phyloP scores from a whole-genome alignment of 108 stramenopile genomes.

The Skeletonema costatum region DNA sequence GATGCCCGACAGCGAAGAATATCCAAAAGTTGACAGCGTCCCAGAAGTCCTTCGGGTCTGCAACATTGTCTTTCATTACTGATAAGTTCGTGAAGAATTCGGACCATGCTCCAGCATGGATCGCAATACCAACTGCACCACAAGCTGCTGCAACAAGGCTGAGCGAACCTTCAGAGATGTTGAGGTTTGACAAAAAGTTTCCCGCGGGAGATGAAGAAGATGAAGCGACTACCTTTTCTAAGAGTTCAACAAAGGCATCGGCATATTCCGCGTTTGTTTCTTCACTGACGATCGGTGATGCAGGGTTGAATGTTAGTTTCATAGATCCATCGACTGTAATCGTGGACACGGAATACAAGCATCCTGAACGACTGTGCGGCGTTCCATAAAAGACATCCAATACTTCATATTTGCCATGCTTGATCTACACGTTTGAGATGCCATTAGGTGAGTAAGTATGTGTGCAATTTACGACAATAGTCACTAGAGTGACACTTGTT shows the following conservation, averaged over 20 bases:
- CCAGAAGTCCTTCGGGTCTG: constrained; percentile 75
- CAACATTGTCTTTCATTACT: constrained; percentile 75
- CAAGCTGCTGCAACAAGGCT: constrained; percentile 51
- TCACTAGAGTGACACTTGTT: neutral
- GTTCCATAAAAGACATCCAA: constrained; percentile 84
- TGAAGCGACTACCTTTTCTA: constrained; percentile 56
- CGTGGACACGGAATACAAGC: constrained; percentile 69
- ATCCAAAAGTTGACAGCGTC: constrained; percentile 91
- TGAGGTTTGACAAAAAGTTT: constrained; percentile 20
- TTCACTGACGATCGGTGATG: constrained; percentile 70
- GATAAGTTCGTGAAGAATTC: constrained; percentile 68
- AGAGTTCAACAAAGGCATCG: constrained; percentile 70
- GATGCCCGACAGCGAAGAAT: constrained; percentile 92
- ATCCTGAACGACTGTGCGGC: constrained; percentile 75
- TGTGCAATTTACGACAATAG: neutral
- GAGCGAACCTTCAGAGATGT: constrained; percentile 57
- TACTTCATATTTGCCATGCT: constrained; percentile 75
- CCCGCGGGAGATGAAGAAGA: constrained; percentile 5
- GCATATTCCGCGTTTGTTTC: constrained; percentile 69
- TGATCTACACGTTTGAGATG: constrained; percentile 13
- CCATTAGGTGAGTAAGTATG: neutral
- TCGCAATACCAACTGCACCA: constrained; percentile 57
- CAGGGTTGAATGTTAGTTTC: constrained; percentile 83
- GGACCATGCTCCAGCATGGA: constrained; percentile 69
- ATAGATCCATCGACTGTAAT: constrained; percentile 79